A percentile compares a stretch with the other conserved stretches of the same genome.
Evolutionary conservation across 148 eudicot genomes (phyloP).

Genomic region (Amaranthus cruentus): DNA sequence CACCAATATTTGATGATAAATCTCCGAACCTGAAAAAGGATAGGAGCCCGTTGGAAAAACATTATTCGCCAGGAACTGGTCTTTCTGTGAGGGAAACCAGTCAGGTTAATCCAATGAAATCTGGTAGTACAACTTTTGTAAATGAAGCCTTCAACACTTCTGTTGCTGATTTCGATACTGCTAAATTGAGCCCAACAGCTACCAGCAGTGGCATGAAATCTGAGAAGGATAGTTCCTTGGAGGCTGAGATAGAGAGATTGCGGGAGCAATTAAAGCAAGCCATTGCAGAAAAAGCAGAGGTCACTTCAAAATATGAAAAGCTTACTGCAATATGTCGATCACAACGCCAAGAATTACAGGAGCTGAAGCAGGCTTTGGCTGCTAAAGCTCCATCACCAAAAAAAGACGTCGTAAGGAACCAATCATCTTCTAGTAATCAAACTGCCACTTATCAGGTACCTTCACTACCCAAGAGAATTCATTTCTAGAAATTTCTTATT

Average conservation of each 20-base stretch:
- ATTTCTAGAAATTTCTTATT: neutral
- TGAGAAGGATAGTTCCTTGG: constrained; percentile 41
- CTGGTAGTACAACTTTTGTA: constrained; percentile 39
- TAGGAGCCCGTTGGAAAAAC: constrained; percentile 30
- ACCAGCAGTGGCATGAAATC: constrained; percentile 29
- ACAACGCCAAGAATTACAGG: constrained; percentile 93
- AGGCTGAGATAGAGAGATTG: constrained; percentile 65
- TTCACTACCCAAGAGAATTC: neutral
- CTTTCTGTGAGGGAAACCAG: constrained; percentile 28
- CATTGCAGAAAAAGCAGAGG: constrained; percentile 68
- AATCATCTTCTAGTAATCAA: constrained; percentile 41
- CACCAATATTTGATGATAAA: constrained; percentile 51
- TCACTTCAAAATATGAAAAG: constrained; percentile 84
- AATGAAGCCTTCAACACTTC: constrained; percentile 65
- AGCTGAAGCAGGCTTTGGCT: constrained; percentile 76
- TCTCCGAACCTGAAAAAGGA: constrained; percentile 35
- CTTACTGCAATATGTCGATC: constrained; percentile 81
- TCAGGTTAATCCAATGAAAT: constrained; percentile 24
- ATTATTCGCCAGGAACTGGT: constrained; percentile 25
- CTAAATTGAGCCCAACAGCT: constrained; percentile 41
- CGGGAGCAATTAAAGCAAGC: constrained; percentile 69
- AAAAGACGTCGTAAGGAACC: constrained; percentile 34
- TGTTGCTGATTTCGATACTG: constrained; percentile 73
- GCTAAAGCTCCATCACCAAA: constrained; percentile 57
- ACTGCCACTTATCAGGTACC: constrained; percentile 49